Percentiles rank a stretch among this genome's conserved stretches.
Evolutionary conservation across 345 rosid species (phyloP).

Genomic region (Brassica incana): DNA sequence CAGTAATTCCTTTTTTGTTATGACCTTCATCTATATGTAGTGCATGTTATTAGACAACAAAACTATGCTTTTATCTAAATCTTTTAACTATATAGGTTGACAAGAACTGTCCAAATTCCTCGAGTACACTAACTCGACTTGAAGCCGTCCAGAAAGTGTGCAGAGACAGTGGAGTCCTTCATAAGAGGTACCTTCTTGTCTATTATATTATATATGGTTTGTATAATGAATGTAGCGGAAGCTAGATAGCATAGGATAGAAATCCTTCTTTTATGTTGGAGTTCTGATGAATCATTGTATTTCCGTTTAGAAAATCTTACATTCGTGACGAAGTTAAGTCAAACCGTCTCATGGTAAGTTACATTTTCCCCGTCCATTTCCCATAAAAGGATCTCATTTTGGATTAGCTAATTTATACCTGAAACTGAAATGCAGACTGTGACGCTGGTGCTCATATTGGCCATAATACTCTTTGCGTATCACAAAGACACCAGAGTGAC

Average conservation of each 20-base stretch:
- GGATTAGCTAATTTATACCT: background rate
- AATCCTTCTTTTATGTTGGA: too few relatives aligned
- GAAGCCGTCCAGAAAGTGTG: slow-evolving; percentile 66
- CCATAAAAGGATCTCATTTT: background rate
- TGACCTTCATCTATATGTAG: too few relatives aligned
- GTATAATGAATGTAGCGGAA: too few relatives aligned
- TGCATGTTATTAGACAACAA: too few relatives aligned
- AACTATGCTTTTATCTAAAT: too few relatives aligned
- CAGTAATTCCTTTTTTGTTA: too few relatives aligned
- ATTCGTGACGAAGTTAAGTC: background rate
- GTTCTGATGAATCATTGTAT: background rate
- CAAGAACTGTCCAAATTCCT: slow-evolving; percentile 68
- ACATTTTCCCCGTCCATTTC: background rate
- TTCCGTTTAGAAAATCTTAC: background rate
- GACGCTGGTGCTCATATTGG: background rate
- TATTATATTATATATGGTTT: background rate
- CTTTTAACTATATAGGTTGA: slow-evolving; percentile 48
- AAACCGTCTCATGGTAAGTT: background rate
- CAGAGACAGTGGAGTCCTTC: slow-evolving; percentile 56
- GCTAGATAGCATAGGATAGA: too few relatives aligned
- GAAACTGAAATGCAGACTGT: background rate
- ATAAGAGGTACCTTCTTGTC: slow-evolving; percentile 47
- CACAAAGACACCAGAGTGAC: background rate
- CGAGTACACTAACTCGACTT: slow-evolving; percentile 54
- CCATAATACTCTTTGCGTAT: background rate